Conservation (phyloP, 257 asterid genomes). For the Solanum tacnaense region DNA sequence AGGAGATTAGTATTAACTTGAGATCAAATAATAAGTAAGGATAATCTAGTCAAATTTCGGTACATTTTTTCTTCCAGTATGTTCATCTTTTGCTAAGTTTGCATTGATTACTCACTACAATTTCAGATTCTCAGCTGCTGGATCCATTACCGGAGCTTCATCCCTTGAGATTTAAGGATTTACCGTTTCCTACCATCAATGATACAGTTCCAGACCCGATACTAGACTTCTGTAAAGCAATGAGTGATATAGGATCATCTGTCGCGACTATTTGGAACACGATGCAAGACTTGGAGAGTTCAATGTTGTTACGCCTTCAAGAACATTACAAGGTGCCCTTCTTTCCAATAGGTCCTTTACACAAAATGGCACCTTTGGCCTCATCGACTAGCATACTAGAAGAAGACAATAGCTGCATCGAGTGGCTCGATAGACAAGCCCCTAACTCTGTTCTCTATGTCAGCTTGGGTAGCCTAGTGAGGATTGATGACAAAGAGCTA, state of each 20-base stretch:
- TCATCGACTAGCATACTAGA: constrained; percentile 18
- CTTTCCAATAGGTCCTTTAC: constrained; percentile 53
- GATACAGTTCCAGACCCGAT: not conserved
- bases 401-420: constrained; percentile 20
- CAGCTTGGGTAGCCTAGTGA: constrained; percentile 33
- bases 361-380: constrained; percentile 18
- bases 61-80: not conserved
- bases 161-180: constrained; percentile 18
- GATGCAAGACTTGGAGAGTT: constrained; percentile 6
- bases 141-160: constrained; percentile 17
- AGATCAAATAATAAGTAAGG: too few species aligned
- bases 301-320: constrained; percentile 11
- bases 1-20: too few species aligned
- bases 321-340: constrained; percentile 26
- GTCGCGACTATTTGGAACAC: constrained; percentile 43
- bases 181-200: constrained; percentile 5
- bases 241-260: constrained; percentile 19
- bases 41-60: too few species aligned
- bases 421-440: constrained; percentile 34
- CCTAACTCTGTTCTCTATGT: constrained; percentile 28
- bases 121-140: constrained; percentile 20
- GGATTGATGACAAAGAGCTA: constrained; percentile 7
- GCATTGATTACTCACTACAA: not conserved
- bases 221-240: constrained; percentile 4
- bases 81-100: not conserved